Conservation (phyloP, 2,329 filamentous ascomycete genomes). For the Cyphellophora europaea region DNA sequence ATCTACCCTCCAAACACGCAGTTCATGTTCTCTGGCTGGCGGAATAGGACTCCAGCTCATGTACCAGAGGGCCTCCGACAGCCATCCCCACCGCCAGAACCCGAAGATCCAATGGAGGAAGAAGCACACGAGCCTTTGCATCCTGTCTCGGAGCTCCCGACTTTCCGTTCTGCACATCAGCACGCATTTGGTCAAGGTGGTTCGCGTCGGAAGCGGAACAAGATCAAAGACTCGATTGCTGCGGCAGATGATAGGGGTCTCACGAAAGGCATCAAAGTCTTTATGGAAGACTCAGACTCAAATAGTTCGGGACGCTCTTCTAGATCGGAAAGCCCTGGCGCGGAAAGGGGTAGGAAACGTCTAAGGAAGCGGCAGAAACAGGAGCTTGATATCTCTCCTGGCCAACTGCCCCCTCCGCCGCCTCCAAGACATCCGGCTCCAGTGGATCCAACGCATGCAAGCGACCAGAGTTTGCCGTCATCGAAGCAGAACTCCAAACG, state of each 20-base stretch:
- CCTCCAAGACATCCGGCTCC: not conserved
- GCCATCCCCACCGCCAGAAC: constrained; percentile 6
- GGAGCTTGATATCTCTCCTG: not conserved
- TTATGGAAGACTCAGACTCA: constrained; percentile 11
- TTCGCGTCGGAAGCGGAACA: constrained; percentile 8
- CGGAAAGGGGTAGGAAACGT: constrained; percentile 13
- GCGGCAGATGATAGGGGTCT: constrained; percentile 8
- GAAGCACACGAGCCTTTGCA: constrained; percentile 1
- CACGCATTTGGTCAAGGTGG: constrained; percentile 3
- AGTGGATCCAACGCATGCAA: not conserved
- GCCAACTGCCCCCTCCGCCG: not conserved
- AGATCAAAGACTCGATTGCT: constrained; percentile 12
- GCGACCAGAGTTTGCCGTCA: constrained; percentile 11
- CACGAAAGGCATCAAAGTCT: constrained; percentile 10
- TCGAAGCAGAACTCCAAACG: constrained; percentile 13
- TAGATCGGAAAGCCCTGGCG: constrained; percentile 7
- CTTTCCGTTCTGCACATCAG: constrained; percentile 16
- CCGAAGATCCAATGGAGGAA: constrained; percentile 4
- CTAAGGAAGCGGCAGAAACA: constrained; percentile 9
- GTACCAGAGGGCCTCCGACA: constrained; percentile 12
- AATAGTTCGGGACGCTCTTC: constrained; percentile 11
- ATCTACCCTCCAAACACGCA: constrained; percentile 42
- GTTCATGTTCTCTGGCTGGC: constrained; percentile 21
- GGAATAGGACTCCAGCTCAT: constrained; percentile 12
- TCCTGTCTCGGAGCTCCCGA: constrained; percentile 11